Evolutionary conservation across 768 basidiomycete species (phyloP), one percentile per base, ranked within the genome.

Genomic region (Lactifluus hygrophoroides): DNA sequence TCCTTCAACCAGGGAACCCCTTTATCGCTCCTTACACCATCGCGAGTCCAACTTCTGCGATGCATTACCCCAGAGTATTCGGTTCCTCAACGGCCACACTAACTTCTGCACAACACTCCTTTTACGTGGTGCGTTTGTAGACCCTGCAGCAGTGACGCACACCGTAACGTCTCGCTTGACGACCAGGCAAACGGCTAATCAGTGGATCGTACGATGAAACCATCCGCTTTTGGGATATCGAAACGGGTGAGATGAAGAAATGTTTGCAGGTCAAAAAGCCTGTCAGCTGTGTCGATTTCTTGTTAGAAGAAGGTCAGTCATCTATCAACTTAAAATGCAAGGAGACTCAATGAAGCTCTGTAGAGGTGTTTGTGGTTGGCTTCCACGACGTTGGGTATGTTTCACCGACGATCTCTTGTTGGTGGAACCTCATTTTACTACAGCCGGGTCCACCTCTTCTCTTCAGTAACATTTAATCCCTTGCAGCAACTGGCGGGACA

Each of bases 121-220:
- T 9, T 69, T 94, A 30, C 76, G 85, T 62, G 78, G 77, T 75
- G 60, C 11, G 71, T 57, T 7, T 7, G 10, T 6, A 53, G n/a
- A 5, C 45, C 21, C 10, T 37, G 47, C 16, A 13, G 13, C 28
- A 21, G 19, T 3, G 27, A 17, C 5, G 10, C 28, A 14, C 4
- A 13, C 16, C 23, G 16, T 23, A 44, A 50, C n/a, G 16, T 48
- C 51, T 44, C 7, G 60, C 46, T 17, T 43, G 44, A 27, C 10
- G 54, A 2, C 11, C 37, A 70, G 89, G 88, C 17, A 86, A 91
- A 65, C 76, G 86, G 9, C 75, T 95, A 42, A 90, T 95, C 63
- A 91, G 88, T 63, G 93, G 93, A 16, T 89, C 87, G 27, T 93
- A 94, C 66, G 92, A 94, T 56, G 92, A 93, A 70, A 91, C 88